A percentile compares a stretch with the other conserved stretches of the same genome.
phyloP scores from a whole-genome alignment of 2,329 filamentous ascomycete species.

The Corinectria fuckeliana region DNA sequence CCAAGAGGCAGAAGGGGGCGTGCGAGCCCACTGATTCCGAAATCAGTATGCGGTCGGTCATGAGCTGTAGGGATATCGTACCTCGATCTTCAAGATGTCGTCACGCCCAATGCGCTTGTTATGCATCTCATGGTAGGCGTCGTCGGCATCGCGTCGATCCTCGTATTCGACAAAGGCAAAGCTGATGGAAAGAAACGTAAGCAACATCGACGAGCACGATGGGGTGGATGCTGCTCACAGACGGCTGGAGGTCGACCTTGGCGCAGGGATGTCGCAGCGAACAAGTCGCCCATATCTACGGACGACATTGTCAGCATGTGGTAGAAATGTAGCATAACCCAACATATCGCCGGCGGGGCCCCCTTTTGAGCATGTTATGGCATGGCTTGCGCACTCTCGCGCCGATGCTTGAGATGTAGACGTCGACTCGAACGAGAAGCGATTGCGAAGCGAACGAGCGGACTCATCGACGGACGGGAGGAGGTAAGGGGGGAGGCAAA shows the following conservation, averaged over 20 bases:
- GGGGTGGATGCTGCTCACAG: slow-evolving; percentile 70
- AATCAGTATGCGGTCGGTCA: not conserved
- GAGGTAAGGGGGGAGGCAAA: slow-evolving; percentile 30
- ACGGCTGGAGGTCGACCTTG: slow-evolving; percentile 89
- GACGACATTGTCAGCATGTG: slow-evolving; percentile 55
- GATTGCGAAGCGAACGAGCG: slow-evolving; percentile 38
- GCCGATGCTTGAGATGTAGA: slow-evolving; percentile 32
- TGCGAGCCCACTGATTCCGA: slow-evolving; percentile 84
- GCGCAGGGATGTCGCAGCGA: slow-evolving; percentile 97
- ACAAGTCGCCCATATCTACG: slow-evolving; percentile 94
- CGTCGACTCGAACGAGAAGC: slow-evolving; percentile 36
- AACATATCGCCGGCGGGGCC: slow-evolving; percentile 34
- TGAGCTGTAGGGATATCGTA: slow-evolving; percentile 51
- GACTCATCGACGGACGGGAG: slow-evolving; percentile 37
- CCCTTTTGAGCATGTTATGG: slow-evolving; percentile 35
- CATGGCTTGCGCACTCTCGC: slow-evolving; percentile 35
- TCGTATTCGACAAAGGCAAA: slow-evolving; percentile 99
- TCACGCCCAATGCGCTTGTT: slow-evolving; percentile 98
- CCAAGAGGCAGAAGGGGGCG: slow-evolving; percentile 97
- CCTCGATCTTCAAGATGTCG: slow-evolving; percentile 97
- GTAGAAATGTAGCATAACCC: slow-evolving; percentile 37
- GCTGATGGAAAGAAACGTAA: slow-evolving; percentile 49
- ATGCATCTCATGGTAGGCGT: slow-evolving; percentile 99
- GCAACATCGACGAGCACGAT: not conserved
- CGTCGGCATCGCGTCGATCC: slow-evolving; percentile 95